Percentiles rank a stretch among this genome's conserved stretches.
Evolutionary conservation across 2,329 filamentous ascomycete species (phyloP).

Genomic region (Epichloe coenophiala): DNA sequence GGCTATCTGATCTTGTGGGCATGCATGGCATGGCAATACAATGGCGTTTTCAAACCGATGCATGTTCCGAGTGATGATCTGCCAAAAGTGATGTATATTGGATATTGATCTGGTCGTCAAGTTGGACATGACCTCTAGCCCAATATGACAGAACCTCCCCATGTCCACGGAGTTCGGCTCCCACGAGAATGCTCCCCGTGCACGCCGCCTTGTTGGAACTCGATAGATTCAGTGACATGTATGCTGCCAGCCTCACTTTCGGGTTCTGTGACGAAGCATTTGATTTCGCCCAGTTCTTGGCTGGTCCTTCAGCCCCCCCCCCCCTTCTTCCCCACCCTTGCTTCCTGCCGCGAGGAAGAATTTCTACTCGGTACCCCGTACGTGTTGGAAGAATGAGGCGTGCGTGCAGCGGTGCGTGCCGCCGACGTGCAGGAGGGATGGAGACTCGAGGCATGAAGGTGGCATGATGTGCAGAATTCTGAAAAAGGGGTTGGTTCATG

Average conservation of each 20-base stretch:
- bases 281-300: neutral
- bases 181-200: neutral
- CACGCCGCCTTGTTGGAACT: no score
- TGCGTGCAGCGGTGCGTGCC: no score
- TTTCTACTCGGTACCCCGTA: no score
- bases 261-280: neutral
- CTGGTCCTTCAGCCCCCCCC: neutral
- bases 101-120: no score
- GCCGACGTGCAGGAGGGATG: no score
- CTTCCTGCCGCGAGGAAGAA: neutral
- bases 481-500: no score
- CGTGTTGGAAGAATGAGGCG: no score
- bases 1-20: neutral
- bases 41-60: neutral
- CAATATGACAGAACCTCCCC: neutral
- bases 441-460: no score
- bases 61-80: neutral
- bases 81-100: neutral
- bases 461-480: no score
- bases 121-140: no score
- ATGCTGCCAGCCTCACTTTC: neutral
- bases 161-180: neutral
- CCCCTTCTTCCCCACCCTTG: neutral
- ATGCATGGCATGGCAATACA: neutral
- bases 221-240: neutral